Conservation (phyloP, 2,329 filamentous ascomycete species). For the Penicillium sp. region DNA sequence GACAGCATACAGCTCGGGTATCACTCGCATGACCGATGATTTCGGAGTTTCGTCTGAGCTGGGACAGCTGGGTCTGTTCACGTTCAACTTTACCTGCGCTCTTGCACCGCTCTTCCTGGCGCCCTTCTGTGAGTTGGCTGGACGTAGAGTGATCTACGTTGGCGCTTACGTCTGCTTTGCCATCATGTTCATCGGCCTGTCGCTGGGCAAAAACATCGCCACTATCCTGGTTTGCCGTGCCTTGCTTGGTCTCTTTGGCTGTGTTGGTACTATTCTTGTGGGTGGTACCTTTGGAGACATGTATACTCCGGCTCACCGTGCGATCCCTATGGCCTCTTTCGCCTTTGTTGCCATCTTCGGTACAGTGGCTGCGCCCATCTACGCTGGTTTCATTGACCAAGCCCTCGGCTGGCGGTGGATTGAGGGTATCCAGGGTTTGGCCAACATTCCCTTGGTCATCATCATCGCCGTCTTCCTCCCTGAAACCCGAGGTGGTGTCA, state of each 20-base stretch:
- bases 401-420: constrained; percentile 51
- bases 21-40: constrained; percentile 43
- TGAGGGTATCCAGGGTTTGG: constrained; percentile 48
- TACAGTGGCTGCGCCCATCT: constrained; percentile 49
- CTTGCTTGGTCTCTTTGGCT: constrained; percentile 46
- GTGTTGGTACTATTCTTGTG: constrained; percentile 47
- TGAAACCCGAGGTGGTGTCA: constrained; percentile 45
- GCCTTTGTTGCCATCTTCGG: constrained; percentile 48
- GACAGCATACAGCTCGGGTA: constrained; percentile 48
- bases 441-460: constrained; percentile 46
- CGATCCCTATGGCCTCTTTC: constrained; percentile 46
- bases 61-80: constrained; percentile 47
- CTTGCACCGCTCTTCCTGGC: constrained; percentile 45
- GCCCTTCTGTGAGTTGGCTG: constrained; percentile 48
- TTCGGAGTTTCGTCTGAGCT: constrained; percentile 39
- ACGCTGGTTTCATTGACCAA: constrained; percentile 50
- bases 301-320: constrained; percentile 43
- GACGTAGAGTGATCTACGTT: constrained; percentile 43
- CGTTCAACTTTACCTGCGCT: constrained; percentile 47
- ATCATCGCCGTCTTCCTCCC: constrained; percentile 41
- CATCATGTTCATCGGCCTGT: constrained; percentile 45
- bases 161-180: constrained; percentile 44
- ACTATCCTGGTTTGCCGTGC: constrained; percentile 45
- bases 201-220: constrained; percentile 45
- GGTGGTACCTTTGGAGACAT: constrained; percentile 48